Evolutionary conservation across 768 basidiomycete species (phyloP), one percentile per base, ranked within the genome.

Genomic region (Ramaria sp.): DNA sequence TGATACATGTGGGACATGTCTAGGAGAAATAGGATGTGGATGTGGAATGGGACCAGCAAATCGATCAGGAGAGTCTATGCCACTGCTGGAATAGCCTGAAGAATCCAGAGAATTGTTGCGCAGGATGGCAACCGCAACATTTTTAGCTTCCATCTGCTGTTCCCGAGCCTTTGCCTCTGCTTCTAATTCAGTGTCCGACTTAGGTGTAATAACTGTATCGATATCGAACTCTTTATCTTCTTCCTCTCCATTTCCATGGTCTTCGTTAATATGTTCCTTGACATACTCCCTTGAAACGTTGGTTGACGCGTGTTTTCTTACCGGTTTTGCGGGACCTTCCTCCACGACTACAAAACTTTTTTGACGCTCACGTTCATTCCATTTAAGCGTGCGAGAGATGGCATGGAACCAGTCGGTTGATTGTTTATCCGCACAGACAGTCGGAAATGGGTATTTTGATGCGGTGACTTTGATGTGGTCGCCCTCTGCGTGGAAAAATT

Each of bases 341-440:
- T 98, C 96, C 22, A 99, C 91, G 18, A 99, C 89, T 41, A 98
- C 96, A 61, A 98, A 98, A 5, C 93, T 96, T 66, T 98, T 99
- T 65, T 99, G 96, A 44, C 96, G 81, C 69, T 98, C 92, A 22
- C 95, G 82, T 68, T 99, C 95, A 70, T 99, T 99, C 96, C 96
- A 98, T 67, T 97, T 95, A 48, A 99, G 74, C 8, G 95, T 99
- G 22, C 96, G 80, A 34, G 91, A 90, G 59, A 99, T 98, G 3
- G 95, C 80, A 58, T 91, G 83, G 81, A 99, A 98, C 96, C 96
- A 99, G 64, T 99, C 96, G 2, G 89, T 90, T 18, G 93, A 96
- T 65, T 96, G 94, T 58, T 94, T 96, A 65, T 96, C 90, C 6
- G 91, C 92, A 63, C 95, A 98, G 5, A 99, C 93, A 3, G 96